Base-by-base conservation (phyloP, 2,329 filamentous ascomycete genomes). In the Monosporascus cannonballus region DNA sequence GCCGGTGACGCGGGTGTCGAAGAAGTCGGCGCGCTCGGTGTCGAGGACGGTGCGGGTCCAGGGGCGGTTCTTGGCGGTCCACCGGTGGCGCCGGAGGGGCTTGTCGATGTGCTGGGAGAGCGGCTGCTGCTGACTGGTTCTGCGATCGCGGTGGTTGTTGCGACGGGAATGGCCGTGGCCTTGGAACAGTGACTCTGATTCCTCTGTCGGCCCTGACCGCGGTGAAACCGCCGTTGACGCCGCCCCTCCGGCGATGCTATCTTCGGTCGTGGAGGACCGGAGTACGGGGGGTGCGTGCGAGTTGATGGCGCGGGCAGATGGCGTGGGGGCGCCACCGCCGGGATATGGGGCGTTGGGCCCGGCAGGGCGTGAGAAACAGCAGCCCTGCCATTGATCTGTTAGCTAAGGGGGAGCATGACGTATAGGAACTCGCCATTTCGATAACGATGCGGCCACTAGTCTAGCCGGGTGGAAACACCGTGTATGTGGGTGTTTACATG, bases 1-100 rank as follows among this genome's bases (percentile, higher is more conserved):
- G 2, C 90, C 90, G 0, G 87, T 88, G 17, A 95, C 89, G 47
- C 90, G 77, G 1, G 92, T 96, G 56, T 96, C 91, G 70, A 96
- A 97, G 76, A 95, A 96, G 56, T 90, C 90, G 48, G 73, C 73
- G 48, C 93, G 81, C 71, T 96, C 89, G 34, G 77, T 77, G 54
- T 84, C 81, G 2, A 96, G 75, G 50, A 86, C 75, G 17, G 71
- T 65, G n/a, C 80, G 82, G 1, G 88, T 91, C 89, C 89, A 95
- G 17, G 73, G 70, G 20, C 81, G 81, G 50, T 78, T 76, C 56
- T 77, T 79, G 52, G 85, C 82, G 14, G 73, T 73, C 87, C 87
- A 91, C 51, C 78, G 71, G 60, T 88, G 86, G 1, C 76, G 77
- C 45, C 80, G 79, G 39, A 92, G 73, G 1, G 87, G 86, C 60